These are phyloP conservation scores for Penicillium concentricum DNA, from an alignment of 2,329 filamentous ascomycete species.

Conservation along the genomic window DNA sequence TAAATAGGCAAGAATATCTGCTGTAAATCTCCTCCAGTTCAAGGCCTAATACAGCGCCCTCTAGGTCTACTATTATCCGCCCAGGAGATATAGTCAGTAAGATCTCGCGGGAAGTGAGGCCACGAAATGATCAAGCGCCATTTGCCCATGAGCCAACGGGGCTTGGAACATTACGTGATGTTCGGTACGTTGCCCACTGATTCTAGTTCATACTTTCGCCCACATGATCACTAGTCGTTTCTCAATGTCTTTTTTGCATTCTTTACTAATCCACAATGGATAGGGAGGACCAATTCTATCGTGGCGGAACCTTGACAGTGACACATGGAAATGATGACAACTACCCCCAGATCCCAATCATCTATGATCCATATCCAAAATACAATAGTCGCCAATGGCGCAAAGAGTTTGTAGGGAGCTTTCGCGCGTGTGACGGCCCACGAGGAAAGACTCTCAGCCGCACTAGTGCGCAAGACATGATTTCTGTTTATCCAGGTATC, in stretches of 20 bases:
- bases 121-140: background rate
- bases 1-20: background rate
- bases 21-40: background rate
- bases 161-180: background rate
- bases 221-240: background rate
- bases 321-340: background rate
- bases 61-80: background rate
- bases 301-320: background rate
- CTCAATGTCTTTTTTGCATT: background rate
- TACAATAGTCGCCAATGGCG: constrained; percentile 65
- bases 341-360: constrained; percentile 8
- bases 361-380: constrained; percentile 68
- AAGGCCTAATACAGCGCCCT: background rate
- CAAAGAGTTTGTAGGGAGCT: constrained; percentile 55
- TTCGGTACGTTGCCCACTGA: background rate
- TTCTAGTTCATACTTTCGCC: background rate
- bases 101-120: background rate
- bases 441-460: constrained; percentile 51
- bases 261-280: background rate
- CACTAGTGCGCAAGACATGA: constrained; percentile 58
- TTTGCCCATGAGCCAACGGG: background rate
- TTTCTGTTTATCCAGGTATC: constrained; percentile 57
- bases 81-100: background rate
- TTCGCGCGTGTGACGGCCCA: constrained; percentile 65
- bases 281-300: background rate